Evolutionary conservation across 805 yeast species (phyloP).

Genomic region (Spathaspora gorwiae): DNA sequence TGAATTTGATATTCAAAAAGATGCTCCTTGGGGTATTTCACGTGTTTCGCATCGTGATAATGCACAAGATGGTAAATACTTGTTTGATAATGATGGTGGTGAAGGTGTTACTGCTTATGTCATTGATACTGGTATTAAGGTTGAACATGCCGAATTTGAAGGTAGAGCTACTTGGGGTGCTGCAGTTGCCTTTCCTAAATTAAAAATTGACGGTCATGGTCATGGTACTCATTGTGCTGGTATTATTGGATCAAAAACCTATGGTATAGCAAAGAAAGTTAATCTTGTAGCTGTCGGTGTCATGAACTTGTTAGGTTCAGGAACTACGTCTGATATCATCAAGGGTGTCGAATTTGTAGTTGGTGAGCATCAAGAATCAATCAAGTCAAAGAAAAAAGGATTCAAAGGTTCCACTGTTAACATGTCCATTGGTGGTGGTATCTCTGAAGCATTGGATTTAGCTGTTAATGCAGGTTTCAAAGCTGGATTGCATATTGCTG

Average conservation of each 20-base stretch:
- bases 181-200: slow-evolving; percentile 32
- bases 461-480: slow-evolving; percentile 57
- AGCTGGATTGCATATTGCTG: slow-evolving; percentile 56
- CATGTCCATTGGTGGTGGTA: slow-evolving; percentile 60
- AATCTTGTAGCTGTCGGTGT: slow-evolving; percentile 39
- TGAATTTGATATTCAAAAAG: slow-evolving; percentile 32
- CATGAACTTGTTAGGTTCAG: slow-evolving; percentile 36
- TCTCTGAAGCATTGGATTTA: slow-evolving; percentile 50
- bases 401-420: slow-evolving; percentile 60
- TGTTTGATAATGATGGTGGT: slow-evolving; percentile 37
- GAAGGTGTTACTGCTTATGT: slow-evolving; percentile 65
- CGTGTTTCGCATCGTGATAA: slow-evolving; percentile 31
- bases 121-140: slow-evolving; percentile 77
- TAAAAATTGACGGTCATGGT: slow-evolving; percentile 61
- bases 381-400: slow-evolving; percentile 27
- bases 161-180: slow-evolving; percentile 55
- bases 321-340: slow-evolving; percentile 38
- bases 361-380: slow-evolving; percentile 27
- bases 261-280: slow-evolving; percentile 73
- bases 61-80: slow-evolving; percentile 22
- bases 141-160: slow-evolving; percentile 58
- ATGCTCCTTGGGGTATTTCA: slow-evolving; percentile 40
- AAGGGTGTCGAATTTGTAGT: slow-evolving; percentile 40
- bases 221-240: slow-evolving; percentile 97
- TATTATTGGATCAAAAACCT: slow-evolving; percentile 69